These are phyloP conservation scores for Piedraia hortae DNA, from an alignment of 2,329 filamentous ascomycete genomes.

Conservation along the genomic window DNA sequence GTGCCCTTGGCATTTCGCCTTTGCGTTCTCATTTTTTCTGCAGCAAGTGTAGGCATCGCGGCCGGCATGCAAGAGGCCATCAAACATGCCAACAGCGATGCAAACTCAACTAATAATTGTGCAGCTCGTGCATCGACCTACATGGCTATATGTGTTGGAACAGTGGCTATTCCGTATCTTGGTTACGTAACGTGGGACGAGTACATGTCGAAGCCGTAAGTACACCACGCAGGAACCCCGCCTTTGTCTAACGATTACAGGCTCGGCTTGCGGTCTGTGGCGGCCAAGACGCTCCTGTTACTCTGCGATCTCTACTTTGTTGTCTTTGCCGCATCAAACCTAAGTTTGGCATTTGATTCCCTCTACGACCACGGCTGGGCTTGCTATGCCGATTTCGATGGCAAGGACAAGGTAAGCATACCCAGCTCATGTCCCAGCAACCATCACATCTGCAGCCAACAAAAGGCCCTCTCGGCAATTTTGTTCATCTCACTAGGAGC, in stretches of 20 bases:
- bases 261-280: conserved; percentile 55
- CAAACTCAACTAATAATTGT: conserved; percentile 12
- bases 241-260: conserved; percentile 5
- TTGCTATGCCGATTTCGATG: conserved; percentile 12
- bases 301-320: conserved; percentile 89
- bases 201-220: conserved; percentile 60
- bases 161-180: conserved; percentile 68
- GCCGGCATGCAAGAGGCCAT: conserved; percentile 36
- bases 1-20: conserved; percentile 65
- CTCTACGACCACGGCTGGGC: conserved; percentile 35
- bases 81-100: conserved; percentile 13
- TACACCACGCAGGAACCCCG: conserved; percentile 1
- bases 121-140: conserved; percentile 35
- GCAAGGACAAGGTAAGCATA: conserved; percentile 5
- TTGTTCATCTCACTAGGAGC: conserved; percentile 56
- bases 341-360: conserved; percentile 67
- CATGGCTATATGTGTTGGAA: conserved; percentile 73
- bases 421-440: conserved; percentile 12
- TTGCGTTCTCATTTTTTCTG: conserved; percentile 56
- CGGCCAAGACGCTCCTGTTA: conserved; percentile 68
- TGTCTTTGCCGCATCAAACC: conserved; percentile 84
- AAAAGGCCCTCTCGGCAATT: conserved; percentile 48
- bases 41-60: conserved; percentile 53
- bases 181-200: conserved; percentile 90
- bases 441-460: conserved; percentile 27